Conservation (phyloP, 331 rosid species). For the Malus hybrid region DNA sequence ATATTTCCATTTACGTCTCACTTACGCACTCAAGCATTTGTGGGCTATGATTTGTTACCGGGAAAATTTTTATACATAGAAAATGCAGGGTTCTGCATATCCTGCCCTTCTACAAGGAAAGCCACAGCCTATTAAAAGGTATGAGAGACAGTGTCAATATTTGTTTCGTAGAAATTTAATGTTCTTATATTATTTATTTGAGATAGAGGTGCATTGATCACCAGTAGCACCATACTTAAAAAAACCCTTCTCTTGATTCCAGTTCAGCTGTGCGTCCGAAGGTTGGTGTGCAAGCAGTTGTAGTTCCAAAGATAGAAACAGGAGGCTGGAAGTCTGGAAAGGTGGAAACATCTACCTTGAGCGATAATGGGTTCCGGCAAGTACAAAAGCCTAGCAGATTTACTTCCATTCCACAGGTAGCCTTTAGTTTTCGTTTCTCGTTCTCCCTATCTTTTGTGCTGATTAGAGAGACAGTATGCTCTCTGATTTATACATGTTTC, state of each 20-base stretch:
- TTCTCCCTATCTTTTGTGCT: not conserved
- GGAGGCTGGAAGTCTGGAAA: constrained; percentile 73
- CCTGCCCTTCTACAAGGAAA: constrained; percentile 17
- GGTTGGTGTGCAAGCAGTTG: constrained; percentile 21
- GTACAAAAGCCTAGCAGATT: constrained; percentile 28
- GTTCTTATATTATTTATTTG: not conserved
- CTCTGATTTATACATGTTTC: not conserved
- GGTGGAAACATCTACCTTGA: constrained; percentile 30
- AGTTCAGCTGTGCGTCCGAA: constrained; percentile 36
- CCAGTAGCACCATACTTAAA: not conserved
- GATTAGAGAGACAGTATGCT: not conserved
- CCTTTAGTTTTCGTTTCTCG: not conserved
- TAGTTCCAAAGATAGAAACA: constrained; percentile 35
- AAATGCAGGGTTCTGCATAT: constrained; percentile 41
- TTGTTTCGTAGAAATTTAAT: not conserved
- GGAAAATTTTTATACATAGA: constrained; percentile 9
- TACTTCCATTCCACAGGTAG: constrained; percentile 38
- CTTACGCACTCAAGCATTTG: constrained; percentile 1
- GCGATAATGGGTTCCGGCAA: constrained; percentile 28
- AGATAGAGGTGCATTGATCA: not conserved
- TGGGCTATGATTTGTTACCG: not conserved
- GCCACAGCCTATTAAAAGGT: constrained; percentile 37
- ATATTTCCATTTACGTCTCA: not conserved
- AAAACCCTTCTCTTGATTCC: constrained; percentile 24
- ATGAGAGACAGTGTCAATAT: constrained; percentile 14